Conservation (phyloP, 768 basidiomycete genomes). For the Saitozyma podzolica region DNA sequence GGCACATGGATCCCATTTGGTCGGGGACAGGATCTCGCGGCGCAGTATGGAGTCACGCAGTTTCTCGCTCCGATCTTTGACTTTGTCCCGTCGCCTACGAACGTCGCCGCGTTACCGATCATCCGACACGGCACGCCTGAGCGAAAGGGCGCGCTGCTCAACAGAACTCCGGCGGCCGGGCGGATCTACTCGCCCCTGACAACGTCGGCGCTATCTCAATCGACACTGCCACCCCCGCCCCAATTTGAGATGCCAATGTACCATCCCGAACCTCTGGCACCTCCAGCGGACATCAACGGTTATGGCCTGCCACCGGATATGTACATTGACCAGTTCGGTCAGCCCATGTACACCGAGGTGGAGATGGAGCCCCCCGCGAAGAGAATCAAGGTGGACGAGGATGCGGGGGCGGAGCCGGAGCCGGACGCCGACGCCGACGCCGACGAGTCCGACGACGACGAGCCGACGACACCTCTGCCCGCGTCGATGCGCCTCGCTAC, state of each 20-base stretch:
- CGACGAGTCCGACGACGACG: conserved; percentile 33
- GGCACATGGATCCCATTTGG: conserved; percentile 99
- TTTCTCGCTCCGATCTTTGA: conserved; percentile 89
- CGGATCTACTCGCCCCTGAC: conserved; percentile 46
- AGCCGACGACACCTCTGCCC: conserved; percentile 31
- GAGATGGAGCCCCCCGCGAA: conserved; percentile 14
- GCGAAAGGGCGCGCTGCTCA: conserved; percentile 49
- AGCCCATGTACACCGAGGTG: conserved; percentile 29
- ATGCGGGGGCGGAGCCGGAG: conserved; percentile 12
- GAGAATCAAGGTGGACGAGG: conserved; percentile 5
- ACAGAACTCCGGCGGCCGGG: conserved; percentile 16
- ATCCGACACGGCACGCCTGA: conserved; percentile 57
- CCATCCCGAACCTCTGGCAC: conserved; percentile 24
- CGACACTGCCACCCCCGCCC: conserved; percentile 30
- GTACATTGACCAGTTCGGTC: conserved; percentile 49
- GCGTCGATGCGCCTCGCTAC: conserved; percentile 38
- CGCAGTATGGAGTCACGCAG: conserved; percentile 85
- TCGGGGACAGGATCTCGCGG: conserved; percentile 85
- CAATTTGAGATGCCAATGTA: conserved; percentile 35
- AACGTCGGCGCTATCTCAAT: conserved; percentile 16
- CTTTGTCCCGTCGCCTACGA: conserved; percentile 75
- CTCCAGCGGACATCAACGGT: conserved; percentile 39
- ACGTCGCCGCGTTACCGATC: conserved; percentile 70
- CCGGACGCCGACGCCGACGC: conserved; percentile 38
- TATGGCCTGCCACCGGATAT: conserved; percentile 32